phyloP scores from a whole-genome alignment of 2,329 filamentous ascomycete genomes.

The Fusarium sp. region DNA sequence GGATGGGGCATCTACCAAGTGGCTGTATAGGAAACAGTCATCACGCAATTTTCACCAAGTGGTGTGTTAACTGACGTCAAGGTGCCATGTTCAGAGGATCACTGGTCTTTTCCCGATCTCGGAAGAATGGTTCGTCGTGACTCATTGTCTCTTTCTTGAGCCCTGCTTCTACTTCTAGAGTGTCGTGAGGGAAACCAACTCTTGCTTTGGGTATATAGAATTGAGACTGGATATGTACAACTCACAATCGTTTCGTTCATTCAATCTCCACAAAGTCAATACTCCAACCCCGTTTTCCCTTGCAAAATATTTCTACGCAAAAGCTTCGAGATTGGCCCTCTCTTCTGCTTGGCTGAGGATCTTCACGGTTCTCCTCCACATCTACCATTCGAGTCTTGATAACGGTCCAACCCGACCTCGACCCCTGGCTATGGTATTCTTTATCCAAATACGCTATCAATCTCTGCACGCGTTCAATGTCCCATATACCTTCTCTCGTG shows the following conservation, averaged over 20 bases:
- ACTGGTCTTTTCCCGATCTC: background rate
- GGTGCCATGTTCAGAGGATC: background rate
- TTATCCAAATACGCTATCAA: conserved; percentile 22
- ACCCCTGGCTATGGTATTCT: conserved; percentile 19
- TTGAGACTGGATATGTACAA: too few species aligned
- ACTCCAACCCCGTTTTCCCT: conserved; percentile 26
- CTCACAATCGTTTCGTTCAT: background rate
- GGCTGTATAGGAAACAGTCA: background rate
- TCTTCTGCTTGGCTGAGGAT: background rate
- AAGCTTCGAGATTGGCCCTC: conserved; percentile 1
- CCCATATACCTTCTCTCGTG: conserved; percentile 32
- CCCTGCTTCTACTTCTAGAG: too few species aligned
- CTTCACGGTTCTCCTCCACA: background rate
- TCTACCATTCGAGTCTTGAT: conserved; percentile 32
- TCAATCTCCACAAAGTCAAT: conserved; percentile 37
- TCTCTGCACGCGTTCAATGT: conserved; percentile 22
- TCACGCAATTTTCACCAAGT: background rate
- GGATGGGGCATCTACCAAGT: background rate
- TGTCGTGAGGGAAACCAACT: background rate
- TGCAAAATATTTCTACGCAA: conserved; percentile 33
- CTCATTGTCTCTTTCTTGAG: too few species aligned
- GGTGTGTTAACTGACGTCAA: too few species aligned
- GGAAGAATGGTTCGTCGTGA: too few species aligned
- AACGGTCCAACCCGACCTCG: conserved; percentile 15
- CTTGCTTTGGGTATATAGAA: background rate